A percentile compares a stretch with the other conserved stretches of the same genome.
phyloP scores from a whole-genome alignment of 768 basidiomycete genomes.

The Lactarius akahatsu region DNA sequence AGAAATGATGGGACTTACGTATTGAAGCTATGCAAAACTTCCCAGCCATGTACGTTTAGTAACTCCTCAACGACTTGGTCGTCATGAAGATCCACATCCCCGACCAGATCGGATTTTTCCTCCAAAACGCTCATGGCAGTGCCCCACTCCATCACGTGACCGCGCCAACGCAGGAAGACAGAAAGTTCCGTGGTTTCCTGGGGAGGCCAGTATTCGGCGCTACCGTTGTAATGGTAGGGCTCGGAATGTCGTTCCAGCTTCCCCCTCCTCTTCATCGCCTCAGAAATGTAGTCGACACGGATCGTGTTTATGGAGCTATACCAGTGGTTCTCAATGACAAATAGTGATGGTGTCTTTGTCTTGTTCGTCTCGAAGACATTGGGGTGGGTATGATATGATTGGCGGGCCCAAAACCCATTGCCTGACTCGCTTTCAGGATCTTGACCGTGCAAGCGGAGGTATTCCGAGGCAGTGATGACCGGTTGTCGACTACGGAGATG shows the following conservation, averaged over 20 bases:
- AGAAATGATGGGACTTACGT: slow-evolving; percentile 36
- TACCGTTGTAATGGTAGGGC: slow-evolving; percentile 22
- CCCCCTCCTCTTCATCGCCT: slow-evolving; percentile 37
- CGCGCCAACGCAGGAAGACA: slow-evolving; percentile 5
- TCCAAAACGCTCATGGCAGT: background rate
- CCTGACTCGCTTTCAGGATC: slow-evolving; percentile 38
- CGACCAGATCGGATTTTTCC: background rate
- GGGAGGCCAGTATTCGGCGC: slow-evolving; percentile 16
- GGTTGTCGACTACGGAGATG: slow-evolving; percentile 40
- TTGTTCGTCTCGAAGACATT: slow-evolving; percentile 32
- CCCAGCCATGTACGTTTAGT: slow-evolving; percentile 42
- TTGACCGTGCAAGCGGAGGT: slow-evolving; percentile 43
- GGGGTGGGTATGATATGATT: slow-evolving; percentile 37
- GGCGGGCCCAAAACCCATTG: slow-evolving; percentile 41
- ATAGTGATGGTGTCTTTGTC: slow-evolving; percentile 33
- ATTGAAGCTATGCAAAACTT: slow-evolving; percentile 43
- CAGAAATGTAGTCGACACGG: slow-evolving; percentile 42
- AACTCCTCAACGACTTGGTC: slow-evolving; percentile 36
- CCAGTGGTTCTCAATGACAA: slow-evolving; percentile 41
- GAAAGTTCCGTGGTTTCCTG: slow-evolving; percentile 10
- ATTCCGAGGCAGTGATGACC: slow-evolving; percentile 45
- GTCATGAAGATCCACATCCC: slow-evolving; percentile 27
- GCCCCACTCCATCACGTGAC: slow-evolving; percentile 11
- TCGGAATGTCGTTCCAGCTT: slow-evolving; percentile 33
- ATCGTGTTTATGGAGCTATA: slow-evolving; percentile 41